phyloP scores from a whole-genome alignment of 352 stramenopile genomes.

The Globisporangium irregulare region DNA sequence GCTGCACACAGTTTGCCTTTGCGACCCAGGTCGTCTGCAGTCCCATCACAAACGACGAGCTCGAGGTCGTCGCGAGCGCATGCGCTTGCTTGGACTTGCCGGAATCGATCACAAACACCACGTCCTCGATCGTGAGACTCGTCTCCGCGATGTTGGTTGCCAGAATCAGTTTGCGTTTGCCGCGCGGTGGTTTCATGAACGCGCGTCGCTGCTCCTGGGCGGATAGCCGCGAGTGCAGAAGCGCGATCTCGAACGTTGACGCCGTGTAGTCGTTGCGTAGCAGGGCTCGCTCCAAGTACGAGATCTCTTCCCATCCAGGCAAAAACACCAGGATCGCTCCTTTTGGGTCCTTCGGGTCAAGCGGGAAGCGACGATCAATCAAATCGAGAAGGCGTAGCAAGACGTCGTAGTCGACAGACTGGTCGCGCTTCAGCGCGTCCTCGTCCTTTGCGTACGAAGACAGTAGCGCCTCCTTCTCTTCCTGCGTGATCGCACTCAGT shows the following conservation, averaged over 20 bases:
- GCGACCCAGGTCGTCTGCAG: conserved; percentile 85
- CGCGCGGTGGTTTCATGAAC: conserved; percentile 56
- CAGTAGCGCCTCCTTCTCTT: conserved; percentile 39
- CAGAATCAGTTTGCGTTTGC: conserved; percentile 82
- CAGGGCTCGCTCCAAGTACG: conserved; percentile 63
- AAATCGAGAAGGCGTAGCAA: conserved; percentile 62
- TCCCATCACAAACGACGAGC: conserved; percentile 87
- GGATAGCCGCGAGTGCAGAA: conserved; percentile 73
- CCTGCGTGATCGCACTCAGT: conserved; percentile 28
- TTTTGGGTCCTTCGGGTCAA: conserved; percentile 38
- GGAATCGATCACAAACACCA: conserved; percentile 89
- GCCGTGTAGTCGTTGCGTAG: conserved; percentile 48
- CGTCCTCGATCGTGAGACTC: conserved; percentile 95
- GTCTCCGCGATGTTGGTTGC: conserved; percentile 97
- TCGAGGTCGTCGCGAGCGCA: conserved; percentile 52
- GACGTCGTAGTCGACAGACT: conserved; percentile 69
- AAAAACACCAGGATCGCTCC: conserved; percentile 84
- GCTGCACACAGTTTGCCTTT: conserved; percentile 87
- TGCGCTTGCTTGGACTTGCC: conserved; percentile 83
- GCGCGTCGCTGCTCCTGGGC: conserved; percentile 65
- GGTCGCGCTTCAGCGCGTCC: conserved; percentile 55
- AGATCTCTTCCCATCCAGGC: conserved; percentile 84
- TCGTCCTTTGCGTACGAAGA: conserved; percentile 59
- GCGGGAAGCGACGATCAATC: conserved; percentile 56
- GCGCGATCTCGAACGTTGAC: conserved; percentile 59